These are phyloP conservation scores for Arthrobotrys musiformis DNA, from an alignment of 2,329 filamentous ascomycete species.

Conservation along the genomic window DNA sequence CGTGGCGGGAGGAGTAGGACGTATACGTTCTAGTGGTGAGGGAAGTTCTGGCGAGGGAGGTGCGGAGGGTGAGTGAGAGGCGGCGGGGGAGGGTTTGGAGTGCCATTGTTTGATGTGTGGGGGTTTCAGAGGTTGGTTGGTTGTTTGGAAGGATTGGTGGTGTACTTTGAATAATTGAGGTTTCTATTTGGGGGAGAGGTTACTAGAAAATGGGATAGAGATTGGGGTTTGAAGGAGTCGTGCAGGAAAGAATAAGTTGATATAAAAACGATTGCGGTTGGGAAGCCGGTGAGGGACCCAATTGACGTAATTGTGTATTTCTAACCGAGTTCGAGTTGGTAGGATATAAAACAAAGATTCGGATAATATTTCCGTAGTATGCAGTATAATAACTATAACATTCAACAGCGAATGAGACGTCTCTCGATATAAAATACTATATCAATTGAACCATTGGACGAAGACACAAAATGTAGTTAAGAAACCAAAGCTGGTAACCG, in stretches of 20 bases:
- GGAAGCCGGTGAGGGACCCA: neutral
- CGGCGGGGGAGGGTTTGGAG: constrained; percentile 15
- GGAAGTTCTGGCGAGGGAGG: neutral
- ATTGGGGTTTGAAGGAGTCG: neutral
- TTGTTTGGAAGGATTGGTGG: too few species aligned
- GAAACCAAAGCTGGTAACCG: neutral
- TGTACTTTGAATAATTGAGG: neutral
- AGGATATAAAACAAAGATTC: neutral
- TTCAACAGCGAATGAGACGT: neutral
- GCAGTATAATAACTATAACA: neutral
- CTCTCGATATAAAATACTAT: neutral
- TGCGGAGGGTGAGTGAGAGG: neutral
- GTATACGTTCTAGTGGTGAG: constrained; percentile 8
- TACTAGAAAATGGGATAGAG: neutral
- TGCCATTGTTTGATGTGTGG: neutral
- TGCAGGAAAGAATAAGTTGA: neutral
- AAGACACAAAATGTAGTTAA: neutral
- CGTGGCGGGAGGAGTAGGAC: constrained; percentile 59
- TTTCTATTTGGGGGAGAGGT: too few species aligned
- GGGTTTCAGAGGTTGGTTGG: too few species aligned
- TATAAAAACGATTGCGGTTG: neutral
- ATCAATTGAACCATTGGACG: neutral
- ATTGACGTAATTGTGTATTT: constrained; percentile 6
- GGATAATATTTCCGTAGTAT: constrained; percentile 2
- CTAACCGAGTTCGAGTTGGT: neutral